Base-by-base conservation (phyloP, 768 basidiomycete species). In the Termitomyces sp. region DNA sequence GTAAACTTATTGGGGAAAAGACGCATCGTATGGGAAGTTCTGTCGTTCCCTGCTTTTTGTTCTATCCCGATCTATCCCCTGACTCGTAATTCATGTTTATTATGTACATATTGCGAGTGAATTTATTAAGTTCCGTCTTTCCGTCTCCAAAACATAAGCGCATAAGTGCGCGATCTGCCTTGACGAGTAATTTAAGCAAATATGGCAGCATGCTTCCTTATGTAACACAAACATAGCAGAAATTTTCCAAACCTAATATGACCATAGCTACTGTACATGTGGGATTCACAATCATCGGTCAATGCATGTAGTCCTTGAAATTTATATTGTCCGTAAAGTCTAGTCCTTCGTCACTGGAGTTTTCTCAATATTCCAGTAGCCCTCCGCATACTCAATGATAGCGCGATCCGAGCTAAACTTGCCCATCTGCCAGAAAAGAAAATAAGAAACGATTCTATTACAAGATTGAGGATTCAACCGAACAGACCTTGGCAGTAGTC, bases 351-450 rank as follows among this genome's bases (percentile, higher is more conserved):
- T 35, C 8, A 75, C 67, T 4, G 70, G 54, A 10, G 64, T 67
- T 4, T 78, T 74, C 64, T 90, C 88, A 40, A 89, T 76, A 67
- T 88, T 90, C 88, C 88, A 90, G 70, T 86, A 89, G 64, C 85
- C 84, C 71, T 96, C 93, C 1, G 93, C 94, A 64, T 96, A 96
- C 68, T 94, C 89, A 62, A 85, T 83, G 66, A 97, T 95, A 3
- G 93, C 91, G 52, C 95, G 81, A 68, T 98, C 96, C 34, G 90
- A 91, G 70, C 92, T 94, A 78, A 98, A 98, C 67, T 94, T 95
- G 70, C 94, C 94, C 94, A 97, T 98, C 84, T 88, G 19, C 40
- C 34, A 17, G 34, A 49, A 48, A 27, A 12, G 37, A 27, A 35
- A 27, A 35, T 48, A 32, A 58, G 32, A 16, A 12, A 1, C 3